Base-by-base conservation (phyloP, 2,329 filamentous ascomycete genomes). In the Alternaria ethzedia region DNA sequence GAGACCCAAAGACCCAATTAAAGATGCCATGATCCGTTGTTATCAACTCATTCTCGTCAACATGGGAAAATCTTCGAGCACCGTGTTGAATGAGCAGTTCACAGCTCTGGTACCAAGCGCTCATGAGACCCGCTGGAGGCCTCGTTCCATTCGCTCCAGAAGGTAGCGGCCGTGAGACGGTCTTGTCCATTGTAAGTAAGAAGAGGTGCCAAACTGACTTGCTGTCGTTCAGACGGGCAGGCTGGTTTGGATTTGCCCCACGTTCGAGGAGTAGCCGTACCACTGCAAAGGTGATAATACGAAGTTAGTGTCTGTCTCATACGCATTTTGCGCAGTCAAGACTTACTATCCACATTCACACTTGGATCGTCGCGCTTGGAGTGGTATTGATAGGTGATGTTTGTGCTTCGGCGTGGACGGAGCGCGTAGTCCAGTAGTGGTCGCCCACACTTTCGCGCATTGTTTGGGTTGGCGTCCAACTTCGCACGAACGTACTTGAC, bases 391-490 rank as follows among this genome's bases (percentile, higher is more conserved):
- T 63, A 0, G 56, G 45, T n/a, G n/a, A n/a, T n/a, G n/a, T n/a
- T n/a, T n/a, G 60, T 66, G 8, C 9, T 13, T 7, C 66, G 44
- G 1, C 28, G 25, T 13, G 64, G 64, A 1, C 62, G 60, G 3
- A 70, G 49, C 2, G 70, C 66, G 20, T 69, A 70, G 57, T 70
- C 64, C 3, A 72, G 43, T 2, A 72, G 41, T 5, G 68, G 66
- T 15, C 61, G 43, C 1, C 63, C 66, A 1, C 26, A 3, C 43
- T 65, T 65, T 10, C 54, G 20, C 41, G 57, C 17, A 0, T 12
- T 36, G 3, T 15, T 26, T 8, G 64, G 47, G 8, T 67, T 41
- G 5, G 41, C 30, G 11, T 59, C 5, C 5, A 70, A 12, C 26
- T 67, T 69, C 1, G 44, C 46, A 5, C 58, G 50, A 6, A 66